Evolutionary conservation across 2,329 filamentous ascomycete species (phyloP).

Genomic region (Penicillium expansum): DNA sequence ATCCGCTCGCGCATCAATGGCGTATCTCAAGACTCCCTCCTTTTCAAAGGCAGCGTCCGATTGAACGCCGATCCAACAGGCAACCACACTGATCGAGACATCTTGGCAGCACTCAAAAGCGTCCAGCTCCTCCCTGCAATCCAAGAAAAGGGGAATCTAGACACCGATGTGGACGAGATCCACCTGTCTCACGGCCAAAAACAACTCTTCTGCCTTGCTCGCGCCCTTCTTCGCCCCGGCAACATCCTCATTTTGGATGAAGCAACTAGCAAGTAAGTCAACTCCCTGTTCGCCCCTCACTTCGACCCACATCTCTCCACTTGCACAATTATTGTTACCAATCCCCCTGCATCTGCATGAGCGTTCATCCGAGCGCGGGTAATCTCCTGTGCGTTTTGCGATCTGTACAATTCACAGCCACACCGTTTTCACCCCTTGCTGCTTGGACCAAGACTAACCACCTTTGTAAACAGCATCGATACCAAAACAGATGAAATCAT

Average conservation of each 20-base stretch:
- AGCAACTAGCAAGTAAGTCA: conserved; percentile 37
- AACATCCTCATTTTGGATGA: conserved; percentile 48
- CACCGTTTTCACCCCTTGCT: conserved; percentile 5
- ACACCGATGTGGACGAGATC: conserved; percentile 48
- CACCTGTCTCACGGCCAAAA: conserved; percentile 59
- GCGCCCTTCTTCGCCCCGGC: conserved; percentile 54
- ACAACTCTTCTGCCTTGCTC: conserved; percentile 62
- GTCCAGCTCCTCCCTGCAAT: conserved; percentile 40
- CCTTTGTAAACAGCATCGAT: conserved; percentile 49
- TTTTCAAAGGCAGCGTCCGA: conserved; percentile 42
- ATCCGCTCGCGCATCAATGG: conserved; percentile 44
- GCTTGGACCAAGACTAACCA: conserved; percentile 10
- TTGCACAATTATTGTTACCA: not conserved
- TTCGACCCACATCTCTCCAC: conserved; percentile 4
- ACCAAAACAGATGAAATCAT: conserved; percentile 57
- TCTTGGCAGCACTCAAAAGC: conserved; percentile 38
- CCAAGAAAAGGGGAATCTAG: conserved; percentile 40
- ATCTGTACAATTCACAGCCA: not conserved
- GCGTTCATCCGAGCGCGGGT: not conserved
- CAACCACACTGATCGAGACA: conserved; percentile 30
- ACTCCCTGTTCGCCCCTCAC: conserved; percentile 7
- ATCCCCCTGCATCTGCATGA: not conserved
- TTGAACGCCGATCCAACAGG: conserved; percentile 42
- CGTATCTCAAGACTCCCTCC: conserved; percentile 46
- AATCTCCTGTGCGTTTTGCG: not conserved